phyloP scores from a whole-genome alignment of 192 early-diverging fungal genomes.

The Funneliformis mosseae region DNA sequence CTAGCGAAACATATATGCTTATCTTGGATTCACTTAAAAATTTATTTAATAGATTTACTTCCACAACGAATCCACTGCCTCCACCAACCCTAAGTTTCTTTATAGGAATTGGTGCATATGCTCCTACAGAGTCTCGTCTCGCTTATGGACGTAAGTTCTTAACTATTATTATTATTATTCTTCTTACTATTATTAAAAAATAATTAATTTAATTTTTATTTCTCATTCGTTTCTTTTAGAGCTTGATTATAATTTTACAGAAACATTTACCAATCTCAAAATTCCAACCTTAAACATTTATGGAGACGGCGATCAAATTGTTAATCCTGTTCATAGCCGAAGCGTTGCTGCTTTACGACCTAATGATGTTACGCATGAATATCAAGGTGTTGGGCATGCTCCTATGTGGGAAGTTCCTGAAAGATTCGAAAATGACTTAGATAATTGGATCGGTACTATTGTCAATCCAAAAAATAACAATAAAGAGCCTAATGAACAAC shows the following conservation, averaged over 20 bases:
- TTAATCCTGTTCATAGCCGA: background rate
- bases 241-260: background rate
- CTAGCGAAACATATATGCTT: background rate
- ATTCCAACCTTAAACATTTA: background rate
- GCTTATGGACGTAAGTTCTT: background rate
- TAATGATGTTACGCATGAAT: background rate
- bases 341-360: background rate
- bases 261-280: background rate
- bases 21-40: background rate
- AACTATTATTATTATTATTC: too few species aligned
- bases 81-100: background rate
- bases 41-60: background rate
- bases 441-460: background rate
- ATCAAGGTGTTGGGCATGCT: background rate
- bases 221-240: background rate
- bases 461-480: background rate
- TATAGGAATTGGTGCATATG: background rate
- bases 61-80: background rate
- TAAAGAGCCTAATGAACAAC: background rate
- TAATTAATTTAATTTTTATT: too few species aligned
- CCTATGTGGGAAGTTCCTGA: background rate
- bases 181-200: too few species aligned
- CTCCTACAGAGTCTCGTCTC: background rate
- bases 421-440: background rate
- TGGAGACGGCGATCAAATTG: background rate